Evolutionary conservation across 768 basidiomycete species (phyloP).

Genomic region (Pleurotus giganteus): DNA sequence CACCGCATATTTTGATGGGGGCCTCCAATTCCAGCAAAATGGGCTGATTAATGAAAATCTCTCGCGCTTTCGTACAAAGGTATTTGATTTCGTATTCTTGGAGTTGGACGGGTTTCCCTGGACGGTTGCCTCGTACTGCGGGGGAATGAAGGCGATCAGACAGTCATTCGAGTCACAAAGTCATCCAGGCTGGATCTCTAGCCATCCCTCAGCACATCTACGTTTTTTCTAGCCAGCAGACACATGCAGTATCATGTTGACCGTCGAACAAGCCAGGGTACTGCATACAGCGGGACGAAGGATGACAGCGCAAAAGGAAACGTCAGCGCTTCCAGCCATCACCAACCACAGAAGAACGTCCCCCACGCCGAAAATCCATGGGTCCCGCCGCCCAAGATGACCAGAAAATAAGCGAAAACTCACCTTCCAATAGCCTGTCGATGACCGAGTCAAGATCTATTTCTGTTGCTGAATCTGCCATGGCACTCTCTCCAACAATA

Average conservation of each 20-base stretch:
- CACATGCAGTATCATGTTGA: neutral
- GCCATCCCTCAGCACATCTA: neutral
- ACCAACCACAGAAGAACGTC: neutral
- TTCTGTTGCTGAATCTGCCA: constrained; percentile 84
- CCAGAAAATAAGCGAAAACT: constrained; percentile 29
- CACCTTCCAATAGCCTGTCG: constrained; percentile 96
- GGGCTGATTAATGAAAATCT: constrained; percentile 99
- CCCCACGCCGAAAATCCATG: neutral
- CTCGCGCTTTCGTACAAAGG: constrained; percentile 96
- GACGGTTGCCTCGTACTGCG: constrained; percentile 94
- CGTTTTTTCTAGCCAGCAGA: neutral
- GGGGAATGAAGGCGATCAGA: constrained; percentile 19
- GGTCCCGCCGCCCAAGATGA: neutral
- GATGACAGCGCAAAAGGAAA: neutral
- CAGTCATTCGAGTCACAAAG: constrained; percentile 16
- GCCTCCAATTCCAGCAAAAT: constrained; percentile 97
- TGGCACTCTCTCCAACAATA: constrained; percentile 22
- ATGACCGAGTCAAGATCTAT: constrained; percentile 99
- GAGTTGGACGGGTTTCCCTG: constrained; percentile 96
- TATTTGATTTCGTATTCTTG: constrained; percentile 99
- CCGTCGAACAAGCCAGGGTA: neutral
- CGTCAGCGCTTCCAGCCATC: neutral
- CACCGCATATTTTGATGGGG: constrained; percentile 99
- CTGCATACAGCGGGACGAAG: neutral
- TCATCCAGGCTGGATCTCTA: neutral